Base-by-base conservation (phyloP, 1,284 basidiomycete species). In the Ustilago cynodontis region DNA sequence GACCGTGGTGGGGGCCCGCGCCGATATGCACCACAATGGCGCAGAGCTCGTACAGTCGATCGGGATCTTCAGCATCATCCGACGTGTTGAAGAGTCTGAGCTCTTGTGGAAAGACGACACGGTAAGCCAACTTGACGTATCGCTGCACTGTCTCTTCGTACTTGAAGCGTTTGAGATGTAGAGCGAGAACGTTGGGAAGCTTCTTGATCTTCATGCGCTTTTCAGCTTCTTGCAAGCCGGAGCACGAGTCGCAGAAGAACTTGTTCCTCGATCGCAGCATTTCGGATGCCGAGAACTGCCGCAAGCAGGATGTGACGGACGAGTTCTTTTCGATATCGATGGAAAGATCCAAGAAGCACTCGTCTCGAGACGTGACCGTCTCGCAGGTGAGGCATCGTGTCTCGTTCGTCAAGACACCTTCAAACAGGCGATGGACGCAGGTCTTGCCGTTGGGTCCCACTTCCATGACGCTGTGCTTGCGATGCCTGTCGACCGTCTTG, bases 131-230 rank as follows among this genome's bases (percentile, higher is more conserved):
- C 87, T 98, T 99, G 88, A 95, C 93, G 87, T 95, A 94, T 77
- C 91, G 91, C 72, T 92, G 91, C 5, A 93, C 88, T 70, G 93
- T 91, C 86, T 97, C 95, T 86, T 97, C 94, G 85, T 94, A 97
- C 87, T 96, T 98, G 91, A 99, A 99, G 35, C 97, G 91, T 87
- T 99, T 99, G 60, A 99, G 88, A 86, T 99, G 96, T 43, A 99
- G 88, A 14, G 95, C 94, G 28, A 99, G 91, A 43, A 99, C 90
- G 85, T 98, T 95, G 7, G 96, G 95, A 5, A 98, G 89, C 79
- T 92, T 92, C 88, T 98, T 97, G 86, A 99, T 95, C 87, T 98
- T 98, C 94, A 98, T 98, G 77, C 95, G 90, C 88, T 97, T 96
- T 88, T 99, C 96, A 0, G 97, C 96, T 87, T 99, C 97, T 86